phyloP scores from a whole-genome alignment of 176 grass and related monocot species.

The Aegilops bicornis region DNA sequence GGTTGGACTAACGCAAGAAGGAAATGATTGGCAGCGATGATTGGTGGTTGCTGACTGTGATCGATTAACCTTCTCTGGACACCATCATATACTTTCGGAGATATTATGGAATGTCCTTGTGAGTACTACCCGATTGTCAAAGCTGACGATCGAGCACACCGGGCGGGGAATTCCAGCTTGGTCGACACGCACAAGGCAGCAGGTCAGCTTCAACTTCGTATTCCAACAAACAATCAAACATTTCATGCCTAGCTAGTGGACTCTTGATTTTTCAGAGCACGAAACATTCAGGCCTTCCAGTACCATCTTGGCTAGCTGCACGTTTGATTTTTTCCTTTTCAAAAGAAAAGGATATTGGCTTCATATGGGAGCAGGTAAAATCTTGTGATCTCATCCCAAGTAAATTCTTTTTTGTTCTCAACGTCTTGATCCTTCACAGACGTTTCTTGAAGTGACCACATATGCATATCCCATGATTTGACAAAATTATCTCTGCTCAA shows the following conservation, averaged over 20 bases:
- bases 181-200: slow-evolving; percentile 9
- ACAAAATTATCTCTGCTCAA: slow-evolving; percentile 29
- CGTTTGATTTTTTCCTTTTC: background rate
- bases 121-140: background rate
- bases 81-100: slow-evolving; percentile 26
- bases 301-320: background rate
- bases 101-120: slow-evolving; percentile 32
- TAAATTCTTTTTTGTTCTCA: background rate
- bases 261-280: background rate
- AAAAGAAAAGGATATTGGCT: background rate
- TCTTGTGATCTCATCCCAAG: slow-evolving; percentile 11
- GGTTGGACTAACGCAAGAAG: background rate
- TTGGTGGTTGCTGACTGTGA: slow-evolving; percentile 31
- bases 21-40: slow-evolving; percentile 9
- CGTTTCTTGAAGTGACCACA: slow-evolving; percentile 8
- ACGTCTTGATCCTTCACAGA: slow-evolving; percentile 6
- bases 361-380: slow-evolving; percentile 34
- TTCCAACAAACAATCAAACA: background rate
- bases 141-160: background rate
- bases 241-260: background rate
- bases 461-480: slow-evolving; percentile 24
- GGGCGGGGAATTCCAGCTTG: background rate
- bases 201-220: slow-evolving; percentile 21
- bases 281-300: slow-evolving; percentile 1
- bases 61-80: background rate